phyloP scores from a whole-genome alignment of 768 basidiomycete genomes.

The Amanita molliuscula region DNA sequence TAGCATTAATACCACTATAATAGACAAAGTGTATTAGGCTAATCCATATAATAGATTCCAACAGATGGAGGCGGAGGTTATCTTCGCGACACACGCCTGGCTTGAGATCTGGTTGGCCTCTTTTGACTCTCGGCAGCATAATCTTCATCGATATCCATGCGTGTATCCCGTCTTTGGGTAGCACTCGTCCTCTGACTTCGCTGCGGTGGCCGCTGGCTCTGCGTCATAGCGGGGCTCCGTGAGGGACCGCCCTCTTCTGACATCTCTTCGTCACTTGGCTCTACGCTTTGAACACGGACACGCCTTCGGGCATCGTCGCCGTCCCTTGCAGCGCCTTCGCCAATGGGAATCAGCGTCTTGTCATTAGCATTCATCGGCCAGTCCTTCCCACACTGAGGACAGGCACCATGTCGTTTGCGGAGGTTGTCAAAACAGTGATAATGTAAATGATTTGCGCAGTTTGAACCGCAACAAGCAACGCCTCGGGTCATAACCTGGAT shows the following conservation, averaged over 20 bases:
- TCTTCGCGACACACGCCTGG: not conserved
- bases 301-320: slow-evolving; percentile 41
- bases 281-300: slow-evolving; percentile 18
- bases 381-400: slow-evolving; percentile 45
- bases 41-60: not conserved
- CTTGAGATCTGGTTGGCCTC: slow-evolving; percentile 15
- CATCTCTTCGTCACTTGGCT: slow-evolving; percentile 32
- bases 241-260: slow-evolving; percentile 27
- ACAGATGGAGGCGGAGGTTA: not conserved
- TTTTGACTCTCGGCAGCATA: slow-evolving; percentile 17
- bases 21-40: not conserved
- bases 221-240: slow-evolving; percentile 12
- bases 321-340: slow-evolving; percentile 57
- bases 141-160: slow-evolving; percentile 34
- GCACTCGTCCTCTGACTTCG: not conserved
- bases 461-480: slow-evolving; percentile 44
- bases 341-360: slow-evolving; percentile 43
- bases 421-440: slow-evolving; percentile 50
- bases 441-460: slow-evolving; percentile 60
- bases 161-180: slow-evolving; percentile 14
- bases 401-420: slow-evolving; percentile 31
- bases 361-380: slow-evolving; percentile 49
- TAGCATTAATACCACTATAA: slow-evolving; percentile 2
- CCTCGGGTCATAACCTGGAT: slow-evolving; percentile 60
- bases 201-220: slow-evolving; percentile 10